Conservation (phyloP, 2,329 filamentous ascomycete species). For the Beauveria varroae region DNA sequence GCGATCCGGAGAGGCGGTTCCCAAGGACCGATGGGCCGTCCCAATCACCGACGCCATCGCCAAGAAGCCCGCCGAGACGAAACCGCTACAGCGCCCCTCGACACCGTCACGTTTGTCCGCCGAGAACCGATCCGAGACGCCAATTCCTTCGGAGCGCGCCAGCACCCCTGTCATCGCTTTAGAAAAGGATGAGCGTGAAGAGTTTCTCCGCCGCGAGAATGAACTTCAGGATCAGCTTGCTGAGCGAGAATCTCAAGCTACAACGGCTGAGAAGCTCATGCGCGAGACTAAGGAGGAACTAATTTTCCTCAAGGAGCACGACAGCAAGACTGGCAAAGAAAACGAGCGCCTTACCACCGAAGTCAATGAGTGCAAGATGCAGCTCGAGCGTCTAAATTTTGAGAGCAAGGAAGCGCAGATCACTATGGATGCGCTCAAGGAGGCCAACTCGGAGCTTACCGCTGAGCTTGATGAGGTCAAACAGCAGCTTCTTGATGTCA, state of each 20-base stretch:
- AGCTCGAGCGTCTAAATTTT: slow-evolving; percentile 88
- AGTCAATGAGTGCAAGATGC: slow-evolving; percentile 92
- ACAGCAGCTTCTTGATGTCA: slow-evolving; percentile 89
- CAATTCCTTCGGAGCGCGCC: slow-evolving; percentile 67
- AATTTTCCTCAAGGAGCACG: slow-evolving; percentile 74
- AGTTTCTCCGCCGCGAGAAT: slow-evolving; percentile 90
- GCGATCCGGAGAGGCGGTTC: slow-evolving; percentile 81
- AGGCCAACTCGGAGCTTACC: slow-evolving; percentile 90
- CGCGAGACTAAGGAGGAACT: slow-evolving; percentile 83
- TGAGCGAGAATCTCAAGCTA: slow-evolving; percentile 80
- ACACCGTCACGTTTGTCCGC: slow-evolving; percentile 43
- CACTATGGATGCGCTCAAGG: slow-evolving; percentile 95
- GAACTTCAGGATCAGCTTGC: slow-evolving; percentile 94
- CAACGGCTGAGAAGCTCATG: slow-evolving; percentile 70
- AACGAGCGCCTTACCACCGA: slow-evolving; percentile 83
- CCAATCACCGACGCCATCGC: slow-evolving; percentile 40
- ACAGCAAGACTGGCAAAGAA: slow-evolving; percentile 74
- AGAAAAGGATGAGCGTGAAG: slow-evolving; percentile 94
- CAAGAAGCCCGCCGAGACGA: slow-evolving; percentile 31
- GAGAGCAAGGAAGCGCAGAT: slow-evolving; percentile 92
- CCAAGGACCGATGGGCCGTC: slow-evolving; percentile 80
- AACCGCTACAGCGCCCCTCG: slow-evolving; percentile 40
- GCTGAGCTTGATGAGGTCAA: slow-evolving; percentile 90
- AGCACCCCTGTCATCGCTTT: slow-evolving; percentile 81
- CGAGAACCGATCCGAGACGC: slow-evolving; percentile 57